Percentiles rank a stretch among this genome's conserved stretches.
Evolutionary conservation across 2,329 filamentous ascomycete species (phyloP).

Genomic region (Penicillium sp.): DNA sequence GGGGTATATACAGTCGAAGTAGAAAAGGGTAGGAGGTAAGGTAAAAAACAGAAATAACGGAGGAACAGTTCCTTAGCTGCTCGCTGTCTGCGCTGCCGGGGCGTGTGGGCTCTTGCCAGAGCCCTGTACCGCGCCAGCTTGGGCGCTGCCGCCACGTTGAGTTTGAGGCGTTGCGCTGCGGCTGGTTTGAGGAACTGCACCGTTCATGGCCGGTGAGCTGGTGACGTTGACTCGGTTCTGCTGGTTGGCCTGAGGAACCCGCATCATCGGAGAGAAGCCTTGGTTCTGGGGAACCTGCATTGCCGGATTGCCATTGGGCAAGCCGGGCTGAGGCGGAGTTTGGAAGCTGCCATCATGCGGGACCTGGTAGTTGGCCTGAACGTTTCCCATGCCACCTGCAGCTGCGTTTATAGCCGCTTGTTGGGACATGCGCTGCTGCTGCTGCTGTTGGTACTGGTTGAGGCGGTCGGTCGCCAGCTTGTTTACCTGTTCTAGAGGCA

Average conservation of each 20-base stretch:
- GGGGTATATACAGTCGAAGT: conserved; percentile 35
- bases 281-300: conserved; percentile 48
- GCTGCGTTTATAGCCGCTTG: conserved; percentile 50
- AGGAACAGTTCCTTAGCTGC: conserved; percentile 22
- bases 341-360: conserved; percentile 39
- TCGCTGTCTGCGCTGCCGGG: conserved; percentile 40
- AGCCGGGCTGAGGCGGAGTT: conserved; percentile 29
- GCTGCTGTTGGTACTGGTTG: conserved; percentile 46
- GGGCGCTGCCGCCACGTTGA: conserved; percentile 44
- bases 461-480: conserved; percentile 51
- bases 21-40: conserved; percentile 6
- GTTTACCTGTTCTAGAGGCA: conserved; percentile 52
- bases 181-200: conserved; percentile 39
- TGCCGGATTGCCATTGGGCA: conserved; percentile 32
- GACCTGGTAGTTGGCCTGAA: conserved; percentile 40
- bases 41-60: background rate
- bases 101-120: conserved; percentile 42
- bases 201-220: conserved; percentile 45
- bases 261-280: conserved; percentile 52
- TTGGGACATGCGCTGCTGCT: conserved; percentile 48
- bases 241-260: conserved; percentile 47
- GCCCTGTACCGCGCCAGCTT: conserved; percentile 35
- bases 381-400: conserved; percentile 44
- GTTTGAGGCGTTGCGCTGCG: conserved; percentile 46
- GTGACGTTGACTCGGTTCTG: conserved; percentile 38